Evolutionary conservation across 202 grass and related monocot genomes (phyloP).

Genomic region (Hordeum pubiflorum): DNA sequence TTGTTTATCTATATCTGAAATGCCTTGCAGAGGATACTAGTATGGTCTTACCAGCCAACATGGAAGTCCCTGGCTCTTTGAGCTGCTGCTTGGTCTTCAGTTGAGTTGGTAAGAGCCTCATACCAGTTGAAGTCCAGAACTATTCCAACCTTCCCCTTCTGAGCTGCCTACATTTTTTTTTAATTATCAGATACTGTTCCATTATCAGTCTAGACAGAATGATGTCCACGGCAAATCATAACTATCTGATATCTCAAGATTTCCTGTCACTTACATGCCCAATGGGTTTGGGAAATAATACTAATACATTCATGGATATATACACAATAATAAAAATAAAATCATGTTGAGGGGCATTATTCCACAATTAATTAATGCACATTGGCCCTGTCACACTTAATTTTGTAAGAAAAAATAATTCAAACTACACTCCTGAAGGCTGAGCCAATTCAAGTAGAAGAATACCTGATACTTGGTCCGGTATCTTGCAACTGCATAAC

Average conservation of each 20-base stretch:
- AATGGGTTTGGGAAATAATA: not conserved
- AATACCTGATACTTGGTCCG: conserved; percentile 72
- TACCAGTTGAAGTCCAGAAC: conserved; percentile 81
- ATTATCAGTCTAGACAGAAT: conserved; percentile 4
- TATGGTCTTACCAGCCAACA: conserved; percentile 61
- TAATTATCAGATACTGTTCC: not conserved
- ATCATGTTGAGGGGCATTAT: not conserved
- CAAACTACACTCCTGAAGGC: not conserved
- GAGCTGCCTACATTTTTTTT: conserved; percentile 42
- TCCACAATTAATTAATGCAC: not conserved
- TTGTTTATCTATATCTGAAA: not conserved
- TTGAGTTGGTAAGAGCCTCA: conserved; percentile 62
- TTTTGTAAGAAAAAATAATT: conserved; percentile 1
- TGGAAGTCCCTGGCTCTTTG: conserved; percentile 91
- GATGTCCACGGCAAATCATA: not conserved
- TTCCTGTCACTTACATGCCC: not conserved
- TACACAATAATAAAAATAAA: not conserved
- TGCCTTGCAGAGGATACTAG: not conserved
- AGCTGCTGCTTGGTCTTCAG: conserved; percentile 59
- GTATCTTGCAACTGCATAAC: conserved; percentile 64
- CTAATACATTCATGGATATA: not conserved
- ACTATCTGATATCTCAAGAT: not conserved
- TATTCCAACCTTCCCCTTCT: conserved; percentile 74
- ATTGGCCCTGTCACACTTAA: not conserved
- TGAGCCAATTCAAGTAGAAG: not conserved